A percentile compares a stretch with the other conserved stretches of the same genome.
phyloP scores from a whole-genome alignment of 768 basidiomycete genomes.

The Boletus eberwhitei region DNA sequence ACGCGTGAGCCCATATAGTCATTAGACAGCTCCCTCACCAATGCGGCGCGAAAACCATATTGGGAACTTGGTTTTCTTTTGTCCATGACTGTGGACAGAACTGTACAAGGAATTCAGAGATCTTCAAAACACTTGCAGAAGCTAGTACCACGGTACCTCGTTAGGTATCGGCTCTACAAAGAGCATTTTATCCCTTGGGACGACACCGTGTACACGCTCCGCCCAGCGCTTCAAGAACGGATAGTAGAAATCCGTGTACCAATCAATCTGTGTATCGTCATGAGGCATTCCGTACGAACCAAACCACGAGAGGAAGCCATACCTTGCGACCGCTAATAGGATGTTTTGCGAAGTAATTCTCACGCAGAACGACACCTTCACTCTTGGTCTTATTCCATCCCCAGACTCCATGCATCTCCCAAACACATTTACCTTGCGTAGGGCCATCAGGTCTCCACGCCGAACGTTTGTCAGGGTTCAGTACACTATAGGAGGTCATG shows the following conservation, averaged over 20 bases:
- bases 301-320: constrained; percentile 2
- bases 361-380: constrained; percentile 71
- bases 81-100: constrained; percentile 82
- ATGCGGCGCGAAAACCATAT: constrained; percentile 72
- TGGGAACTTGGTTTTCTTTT: constrained; percentile 52
- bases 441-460: constrained; percentile 78
- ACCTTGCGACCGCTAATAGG: constrained; percentile 64
- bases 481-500: constrained; percentile 49
- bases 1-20: not conserved
- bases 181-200: constrained; percentile 53
- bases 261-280: constrained; percentile 57
- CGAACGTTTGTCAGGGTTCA: constrained; percentile 58
- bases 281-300: not conserved
- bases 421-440: constrained; percentile 67
- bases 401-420: constrained; percentile 96
- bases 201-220: constrained; percentile 48
- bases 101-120: constrained; percentile 37
- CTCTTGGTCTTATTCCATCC: constrained; percentile 69
- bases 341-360: constrained; percentile 79
- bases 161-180: constrained; percentile 92
- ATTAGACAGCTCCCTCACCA: constrained; percentile 43
- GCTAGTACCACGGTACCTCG: constrained; percentile 52
- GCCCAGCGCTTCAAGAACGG: constrained; percentile 74
- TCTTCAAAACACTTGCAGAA: not conserved
- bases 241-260: constrained; percentile 84